phyloP scores from a whole-genome alignment of 352 stramenopile genomes.

The Blastocystis hominis region DNA sequence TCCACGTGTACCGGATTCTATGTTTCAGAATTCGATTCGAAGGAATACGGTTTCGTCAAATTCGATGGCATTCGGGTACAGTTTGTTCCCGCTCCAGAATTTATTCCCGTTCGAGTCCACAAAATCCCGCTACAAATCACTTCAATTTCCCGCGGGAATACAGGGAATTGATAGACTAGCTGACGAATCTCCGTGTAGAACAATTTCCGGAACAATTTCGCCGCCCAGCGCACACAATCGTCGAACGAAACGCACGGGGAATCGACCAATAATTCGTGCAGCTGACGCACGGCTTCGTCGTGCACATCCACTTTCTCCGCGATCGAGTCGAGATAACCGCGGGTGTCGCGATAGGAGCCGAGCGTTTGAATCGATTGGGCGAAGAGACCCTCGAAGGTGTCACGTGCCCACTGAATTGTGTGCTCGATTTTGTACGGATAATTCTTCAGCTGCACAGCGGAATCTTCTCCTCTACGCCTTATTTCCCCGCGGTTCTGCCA shows the following conservation, averaged over 20 bases:
- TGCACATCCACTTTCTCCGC: constrained; percentile 18
- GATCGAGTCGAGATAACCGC: constrained; percentile 60
- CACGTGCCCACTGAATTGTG: constrained; percentile 89
- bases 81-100: constrained; percentile 96
- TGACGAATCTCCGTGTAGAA: constrained; percentile 96
- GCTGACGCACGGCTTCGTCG: constrained; percentile 7
- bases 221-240: constrained; percentile 89
- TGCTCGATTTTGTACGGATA: constrained; percentile 99
- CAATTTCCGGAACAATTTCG: constrained; percentile 89
- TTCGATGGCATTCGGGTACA: constrained; percentile 80
- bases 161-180: constrained; percentile 94
- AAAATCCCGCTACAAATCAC: constrained; percentile 63
- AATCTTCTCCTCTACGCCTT: constrained; percentile 84
- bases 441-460: constrained; percentile 99
- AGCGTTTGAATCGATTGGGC: constrained; percentile 89
- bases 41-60: constrained; percentile 82
- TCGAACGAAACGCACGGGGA: constrained; percentile 72
- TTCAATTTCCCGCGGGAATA: background rate
- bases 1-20: constrained; percentile 66
- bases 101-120: constrained; percentile 84
- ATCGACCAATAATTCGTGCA: constrained; percentile 15
- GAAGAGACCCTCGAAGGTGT: constrained; percentile 97
- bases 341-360: constrained; percentile 78
- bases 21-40: background rate
- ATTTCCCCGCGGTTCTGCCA: background rate